These are phyloP conservation scores for Tanacetum coccineum DNA, from an alignment of 129 eudicot genomes.

Conservation along the genomic window DNA sequence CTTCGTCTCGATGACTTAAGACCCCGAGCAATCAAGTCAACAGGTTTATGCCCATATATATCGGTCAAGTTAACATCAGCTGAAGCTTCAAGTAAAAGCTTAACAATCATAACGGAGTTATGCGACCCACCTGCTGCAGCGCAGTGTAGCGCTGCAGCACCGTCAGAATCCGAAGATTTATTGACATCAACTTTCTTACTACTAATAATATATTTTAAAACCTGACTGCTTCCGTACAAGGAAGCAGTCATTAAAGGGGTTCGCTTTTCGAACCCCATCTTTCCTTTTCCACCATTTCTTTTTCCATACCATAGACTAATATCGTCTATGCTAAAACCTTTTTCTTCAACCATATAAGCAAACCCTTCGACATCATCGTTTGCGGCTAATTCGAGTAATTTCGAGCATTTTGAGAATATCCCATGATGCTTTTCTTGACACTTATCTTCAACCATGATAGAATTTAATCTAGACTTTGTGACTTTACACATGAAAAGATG, in stretches of 20 bases:
- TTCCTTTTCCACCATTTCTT: constrained; percentile 39
- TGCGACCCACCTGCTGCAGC: constrained; percentile 77
- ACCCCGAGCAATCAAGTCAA: constrained; percentile 41
- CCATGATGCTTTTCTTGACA: constrained; percentile 20
- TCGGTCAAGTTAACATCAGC: constrained; percentile 45
- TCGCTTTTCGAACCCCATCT: constrained; percentile 65
- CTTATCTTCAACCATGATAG: constrained; percentile 45
- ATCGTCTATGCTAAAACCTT: constrained; percentile 42
- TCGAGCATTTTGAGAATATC: constrained; percentile 31
- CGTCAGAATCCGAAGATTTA: constrained; percentile 50
- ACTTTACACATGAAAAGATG: constrained; percentile 41
- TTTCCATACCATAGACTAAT: constrained; percentile 71
- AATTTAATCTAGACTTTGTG: constrained; percentile 29
- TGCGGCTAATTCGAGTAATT: constrained; percentile 75
- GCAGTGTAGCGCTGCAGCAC: constrained; percentile 79
- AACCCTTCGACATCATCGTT: constrained; percentile 56
- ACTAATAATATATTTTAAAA: constrained; percentile 38
- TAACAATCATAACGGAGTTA: constrained; percentile 32
- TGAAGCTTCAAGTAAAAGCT: constrained; percentile 49
- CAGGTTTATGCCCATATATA: constrained; percentile 43
- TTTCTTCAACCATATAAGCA: constrained; percentile 38
- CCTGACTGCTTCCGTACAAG: constrained; percentile 57
- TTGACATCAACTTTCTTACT: constrained; percentile 46
- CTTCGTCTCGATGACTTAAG: constrained; percentile 34
- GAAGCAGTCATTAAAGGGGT: constrained; percentile 83